Base-by-base conservation (phyloP, 495 filamentous ascomycete genomes). In the Rostrohypoxylon terebratum region DNA sequence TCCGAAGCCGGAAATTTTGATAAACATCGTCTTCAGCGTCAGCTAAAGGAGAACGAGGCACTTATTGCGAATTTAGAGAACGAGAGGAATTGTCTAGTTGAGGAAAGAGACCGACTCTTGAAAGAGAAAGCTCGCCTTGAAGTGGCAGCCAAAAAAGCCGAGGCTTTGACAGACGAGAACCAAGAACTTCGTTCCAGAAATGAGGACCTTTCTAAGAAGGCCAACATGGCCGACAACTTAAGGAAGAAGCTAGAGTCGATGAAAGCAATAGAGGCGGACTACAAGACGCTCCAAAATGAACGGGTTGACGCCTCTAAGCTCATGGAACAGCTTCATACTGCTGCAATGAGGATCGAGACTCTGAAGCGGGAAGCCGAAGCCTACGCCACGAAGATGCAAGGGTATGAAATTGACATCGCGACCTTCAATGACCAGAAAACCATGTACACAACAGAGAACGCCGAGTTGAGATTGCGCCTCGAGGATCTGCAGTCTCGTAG, bases 171-270 rank as follows among this genome's bases (percentile, higher is more conserved):
- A 38, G 86, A 87, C 72, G 85, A 90, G 71, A 79, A 90, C 36
- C 83, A 87, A 53, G 87, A 92, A 64, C 85, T 95, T 40, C 90
- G 90, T 65, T 88, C 87, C 16, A 90, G 94, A 57, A 88, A 90
- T 40, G 90, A 91, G 61, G 88, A 93, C 66, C 86, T 95, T 7
- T 83, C 87, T n/a, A 91, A 92, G 78, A 93, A 93, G 76, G 91
- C 93, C 25, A 96, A 93, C 72, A 88, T 87, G 14, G 86, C 88
- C 0, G 91, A 93, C 63, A 91, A 92, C 65, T 90, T 91, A 71
- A 88, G 89, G 68, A 89, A 91, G 75, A 94, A 94, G 77, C 81
- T 93, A 20, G 88, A 94, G 76, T 87, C 89, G 36, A 90, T 73
- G 50, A 74, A 73, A 64, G 69, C 76, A 57, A 68, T 79, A 36